Conservation (phyloP, 148 eudicot genomes). For the Diospyros lotus region DNA sequence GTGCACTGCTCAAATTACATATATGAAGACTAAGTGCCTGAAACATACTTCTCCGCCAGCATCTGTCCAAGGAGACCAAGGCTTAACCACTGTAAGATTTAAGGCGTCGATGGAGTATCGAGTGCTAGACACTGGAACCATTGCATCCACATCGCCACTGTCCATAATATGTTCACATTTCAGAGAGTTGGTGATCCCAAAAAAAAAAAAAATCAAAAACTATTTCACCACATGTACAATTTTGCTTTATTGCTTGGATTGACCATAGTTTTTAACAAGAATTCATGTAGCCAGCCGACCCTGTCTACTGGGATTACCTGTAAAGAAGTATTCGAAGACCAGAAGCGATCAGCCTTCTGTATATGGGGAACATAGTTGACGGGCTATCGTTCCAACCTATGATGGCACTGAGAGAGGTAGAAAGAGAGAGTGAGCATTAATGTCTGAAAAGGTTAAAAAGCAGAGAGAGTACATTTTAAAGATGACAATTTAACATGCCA, state of each 20-base stretch:
- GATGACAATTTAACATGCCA: too few species aligned
- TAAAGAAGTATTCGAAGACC: constrained; percentile 32
- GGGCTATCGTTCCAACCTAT: constrained; percentile 40
- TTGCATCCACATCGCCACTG: constrained; percentile 34
- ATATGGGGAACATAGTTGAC: constrained; percentile 36
- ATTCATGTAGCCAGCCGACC: too few species aligned
- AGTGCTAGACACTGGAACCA: constrained; percentile 28
- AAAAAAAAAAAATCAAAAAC: background rate
- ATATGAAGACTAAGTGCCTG: background rate
- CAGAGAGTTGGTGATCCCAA: background rate
- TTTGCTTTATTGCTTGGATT: too few species aligned
- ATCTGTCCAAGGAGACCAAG: constrained; percentile 25
- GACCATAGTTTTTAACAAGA: too few species aligned
- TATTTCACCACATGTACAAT: background rate
- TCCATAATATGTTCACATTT: constrained; percentile 1
- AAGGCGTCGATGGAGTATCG: constrained; percentile 24
- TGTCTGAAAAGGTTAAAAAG: too few species aligned
- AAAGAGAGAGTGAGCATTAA: background rate
- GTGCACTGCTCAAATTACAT: background rate
- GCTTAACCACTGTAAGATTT: constrained; percentile 22
- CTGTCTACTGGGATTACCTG: constrained; percentile 15
- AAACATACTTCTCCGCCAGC: constrained; percentile 16
- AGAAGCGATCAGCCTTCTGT: constrained; percentile 28
- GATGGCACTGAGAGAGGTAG: constrained; percentile 15
- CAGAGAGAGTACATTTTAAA: too few species aligned